Evolutionary conservation across 1,139 yeast genomes (phyloP).

Genomic region (Yarrowia galli): DNA sequence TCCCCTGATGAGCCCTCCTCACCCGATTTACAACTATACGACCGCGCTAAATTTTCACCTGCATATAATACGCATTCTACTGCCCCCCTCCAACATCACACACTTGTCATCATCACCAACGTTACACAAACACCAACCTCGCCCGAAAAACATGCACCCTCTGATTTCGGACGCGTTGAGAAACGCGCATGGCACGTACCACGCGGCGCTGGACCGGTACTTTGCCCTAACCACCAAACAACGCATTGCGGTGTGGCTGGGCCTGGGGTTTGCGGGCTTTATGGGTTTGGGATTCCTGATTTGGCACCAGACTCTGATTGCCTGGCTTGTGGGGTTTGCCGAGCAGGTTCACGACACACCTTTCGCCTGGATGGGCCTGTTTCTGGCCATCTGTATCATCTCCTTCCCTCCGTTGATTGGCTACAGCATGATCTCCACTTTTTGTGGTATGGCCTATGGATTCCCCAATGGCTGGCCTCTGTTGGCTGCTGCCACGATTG

Average conservation of each 20-base stretch:
- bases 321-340: slow-evolving; percentile 56
- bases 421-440: slow-evolving; percentile 69
- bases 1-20: background rate
- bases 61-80: background rate
- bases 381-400: slow-evolving; percentile 57
- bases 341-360: slow-evolving; percentile 56
- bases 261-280: slow-evolving; percentile 42
- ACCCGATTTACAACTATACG: no score
- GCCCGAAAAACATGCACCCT: slow-evolving; percentile 8
- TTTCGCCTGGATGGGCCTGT: slow-evolving; percentile 63
- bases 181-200: slow-evolving; percentile 35
- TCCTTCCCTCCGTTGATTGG: slow-evolving; percentile 92
- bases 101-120: slow-evolving; percentile 13
- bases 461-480: slow-evolving; percentile 81
- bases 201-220: slow-evolving; percentile 39
- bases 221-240: slow-evolving; percentile 40
- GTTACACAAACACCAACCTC: no score
- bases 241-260: slow-evolving; percentile 39
- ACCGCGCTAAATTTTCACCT: background rate
- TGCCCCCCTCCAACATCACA: background rate
- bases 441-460: slow-evolving; percentile 87
- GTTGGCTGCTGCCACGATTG: slow-evolving; percentile 69
- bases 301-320: slow-evolving; percentile 59
- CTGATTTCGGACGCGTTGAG: slow-evolving; percentile 36
- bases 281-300: slow-evolving; percentile 53